phyloP scores from a whole-genome alignment of 495 filamentous ascomycete species.

The Glutinoglossum americanum region DNA sequence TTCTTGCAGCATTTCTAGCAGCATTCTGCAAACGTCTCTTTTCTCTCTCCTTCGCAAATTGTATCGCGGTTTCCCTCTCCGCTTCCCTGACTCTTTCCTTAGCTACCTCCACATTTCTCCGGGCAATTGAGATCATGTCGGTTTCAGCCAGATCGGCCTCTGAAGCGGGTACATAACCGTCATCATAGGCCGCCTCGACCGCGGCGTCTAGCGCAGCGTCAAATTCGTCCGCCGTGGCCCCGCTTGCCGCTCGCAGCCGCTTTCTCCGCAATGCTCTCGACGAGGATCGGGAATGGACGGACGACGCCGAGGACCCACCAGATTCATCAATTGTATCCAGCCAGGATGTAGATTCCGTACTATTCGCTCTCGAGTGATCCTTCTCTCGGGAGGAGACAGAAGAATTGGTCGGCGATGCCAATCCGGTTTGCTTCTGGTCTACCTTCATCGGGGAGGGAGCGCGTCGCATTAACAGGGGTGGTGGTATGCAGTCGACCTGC shows the following conservation, averaged over 20 bases:
- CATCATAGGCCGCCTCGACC: slow-evolving; percentile 88
- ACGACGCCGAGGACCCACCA: slow-evolving; percentile 53
- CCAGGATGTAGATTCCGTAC: slow-evolving; percentile 75
- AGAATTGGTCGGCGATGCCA: background rate
- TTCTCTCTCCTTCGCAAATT: slow-evolving; percentile 35
- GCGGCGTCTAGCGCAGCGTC: slow-evolving; percentile 90
- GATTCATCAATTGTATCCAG: slow-evolving; percentile 94
- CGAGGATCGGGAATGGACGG: slow-evolving; percentile 60
- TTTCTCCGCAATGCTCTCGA: slow-evolving; percentile 44
- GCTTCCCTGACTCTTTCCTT: slow-evolving; percentile 61
- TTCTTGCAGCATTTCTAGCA: slow-evolving; percentile 4
- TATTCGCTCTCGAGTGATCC: slow-evolving; percentile 31
- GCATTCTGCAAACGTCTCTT: slow-evolving; percentile 18
- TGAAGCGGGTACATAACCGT: slow-evolving; percentile 60
- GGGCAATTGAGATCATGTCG: slow-evolving; percentile 20
- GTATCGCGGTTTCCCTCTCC: slow-evolving; percentile 41
- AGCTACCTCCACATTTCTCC: slow-evolving; percentile 52
- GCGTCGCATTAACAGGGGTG: slow-evolving; percentile 39
- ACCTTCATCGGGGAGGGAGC: slow-evolving; percentile 12
- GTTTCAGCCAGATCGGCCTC: slow-evolving; percentile 15
- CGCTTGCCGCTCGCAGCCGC: slow-evolving; percentile 42
- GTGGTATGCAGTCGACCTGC: slow-evolving; percentile 35
- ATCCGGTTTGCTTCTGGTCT: slow-evolving; percentile 6
- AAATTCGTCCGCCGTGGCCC: slow-evolving; percentile 75
- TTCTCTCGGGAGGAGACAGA: slow-evolving; percentile 1